A percentile compares a stretch with the other conserved stretches of the same genome.
Conservation (phyloP, 768 basidiomycete genomes). For the Russula dissimulans region DNA sequence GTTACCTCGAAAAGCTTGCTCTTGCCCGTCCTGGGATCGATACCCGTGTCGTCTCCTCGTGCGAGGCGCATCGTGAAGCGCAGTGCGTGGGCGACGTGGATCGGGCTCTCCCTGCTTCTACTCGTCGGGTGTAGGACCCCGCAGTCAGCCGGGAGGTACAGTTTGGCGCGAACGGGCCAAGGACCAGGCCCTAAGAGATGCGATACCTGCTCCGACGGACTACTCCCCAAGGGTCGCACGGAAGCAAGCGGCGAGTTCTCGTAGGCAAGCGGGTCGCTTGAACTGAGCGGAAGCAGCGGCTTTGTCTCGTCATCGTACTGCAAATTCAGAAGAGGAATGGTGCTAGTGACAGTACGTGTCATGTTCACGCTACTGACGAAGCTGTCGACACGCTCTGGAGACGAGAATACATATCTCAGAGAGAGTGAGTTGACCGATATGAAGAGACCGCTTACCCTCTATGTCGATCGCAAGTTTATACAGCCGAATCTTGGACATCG, state of each 20-base stretch:
- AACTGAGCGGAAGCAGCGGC: slow-evolving; percentile 70
- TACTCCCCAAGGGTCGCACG: slow-evolving; percentile 39
- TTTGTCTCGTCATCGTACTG: slow-evolving; percentile 44
- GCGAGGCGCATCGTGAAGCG: slow-evolving; percentile 80
- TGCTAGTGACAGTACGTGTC: slow-evolving; percentile 58
- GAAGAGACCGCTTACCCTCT: slow-evolving; percentile 53
- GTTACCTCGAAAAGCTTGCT: slow-evolving; percentile 82
- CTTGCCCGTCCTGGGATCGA: slow-evolving; percentile 59
- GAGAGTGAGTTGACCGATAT: neutral
- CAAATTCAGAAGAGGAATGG: slow-evolving; percentile 52
- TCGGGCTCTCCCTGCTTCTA: slow-evolving; percentile 65
- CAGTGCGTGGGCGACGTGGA: slow-evolving; percentile 64
- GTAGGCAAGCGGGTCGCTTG: slow-evolving; percentile 55
- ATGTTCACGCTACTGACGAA: slow-evolving; percentile 58
- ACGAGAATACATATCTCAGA: neutral
- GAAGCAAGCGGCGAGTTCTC: slow-evolving; percentile 56
- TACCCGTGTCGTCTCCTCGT: slow-evolving; percentile 56
- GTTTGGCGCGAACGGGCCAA: slow-evolving; percentile 66
- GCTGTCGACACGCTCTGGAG: slow-evolving; percentile 72
- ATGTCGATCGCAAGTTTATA: slow-evolving; percentile 62
- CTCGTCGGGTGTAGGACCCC: slow-evolving; percentile 62
- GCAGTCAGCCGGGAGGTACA: slow-evolving; percentile 64
- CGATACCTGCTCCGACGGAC: slow-evolving; percentile 49
- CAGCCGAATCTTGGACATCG: slow-evolving; percentile 74
- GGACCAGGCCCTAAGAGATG: slow-evolving; percentile 72